A percentile compares a stretch with the other conserved stretches of the same genome.
Evolutionary conservation across 345 rosid genomes (phyloP).

Genomic region (Hibiscus trionum): DNA sequence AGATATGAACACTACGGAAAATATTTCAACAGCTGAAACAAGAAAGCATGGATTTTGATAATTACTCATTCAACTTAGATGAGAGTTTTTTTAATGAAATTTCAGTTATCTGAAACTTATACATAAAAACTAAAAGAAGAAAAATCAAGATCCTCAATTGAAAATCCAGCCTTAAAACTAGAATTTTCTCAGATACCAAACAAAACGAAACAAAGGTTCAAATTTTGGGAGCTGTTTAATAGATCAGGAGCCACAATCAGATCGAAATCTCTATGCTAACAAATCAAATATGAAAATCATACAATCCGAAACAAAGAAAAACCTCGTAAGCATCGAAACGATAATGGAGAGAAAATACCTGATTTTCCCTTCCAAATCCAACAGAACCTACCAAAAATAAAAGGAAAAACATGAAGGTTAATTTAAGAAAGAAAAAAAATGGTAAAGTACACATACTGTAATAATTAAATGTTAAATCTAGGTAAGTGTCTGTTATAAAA

Average conservation of each 20-base stretch:
- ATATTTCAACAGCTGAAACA: not conserved
- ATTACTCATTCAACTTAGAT: not conserved
- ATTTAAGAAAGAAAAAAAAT: not conserved
- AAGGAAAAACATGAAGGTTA: not conserved
- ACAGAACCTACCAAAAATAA: not conserved
- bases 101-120: not conserved
- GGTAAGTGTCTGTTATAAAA: too few relatives aligned
- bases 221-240: not conserved
- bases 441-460: not conserved
- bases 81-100: too few relatives aligned
- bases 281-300: not conserved
- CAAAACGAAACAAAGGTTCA: not conserved
- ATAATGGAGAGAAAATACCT: not conserved
- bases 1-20: not conserved
- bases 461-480: too few relatives aligned
- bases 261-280: not conserved
- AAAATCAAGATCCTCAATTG: not conserved
- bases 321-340: not conserved
- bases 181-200: not conserved
- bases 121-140: not conserved
- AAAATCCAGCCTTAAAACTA: not conserved
- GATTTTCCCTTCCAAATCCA: not conserved
- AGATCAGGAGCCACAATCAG: not conserved
- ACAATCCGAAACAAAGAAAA: not conserved
- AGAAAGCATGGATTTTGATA: not conserved